A percentile compares a stretch with the other conserved stretches of the same genome.
phyloP scores from a whole-genome alignment of 192 early-diverging fungal species.

The Phycomyces blakesleeanus region DNA sequence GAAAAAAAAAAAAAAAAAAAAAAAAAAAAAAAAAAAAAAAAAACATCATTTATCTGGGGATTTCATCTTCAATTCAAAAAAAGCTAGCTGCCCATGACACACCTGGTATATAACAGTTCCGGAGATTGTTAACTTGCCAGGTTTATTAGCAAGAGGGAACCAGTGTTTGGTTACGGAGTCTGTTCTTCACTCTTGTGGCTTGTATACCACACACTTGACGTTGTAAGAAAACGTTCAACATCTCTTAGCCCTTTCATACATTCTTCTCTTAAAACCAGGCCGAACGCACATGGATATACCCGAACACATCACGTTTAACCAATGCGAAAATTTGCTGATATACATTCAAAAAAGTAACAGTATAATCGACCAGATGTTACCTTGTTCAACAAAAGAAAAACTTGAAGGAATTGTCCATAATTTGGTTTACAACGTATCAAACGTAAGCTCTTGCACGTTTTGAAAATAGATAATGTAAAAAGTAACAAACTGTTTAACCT shows the following conservation, averaged over 20 bases:
- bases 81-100: slow-evolving; percentile 1
- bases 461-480: slow-evolving; percentile 8
- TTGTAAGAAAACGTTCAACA: slow-evolving; percentile 15
- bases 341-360: slow-evolving; percentile 6
- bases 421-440: slow-evolving; percentile 2
- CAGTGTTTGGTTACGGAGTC: too few relatives aligned
- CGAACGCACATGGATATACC: slow-evolving; percentile 10
- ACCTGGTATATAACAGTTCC: too few relatives aligned
- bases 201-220: slow-evolving; percentile 11
- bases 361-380: slow-evolving; percentile 6
- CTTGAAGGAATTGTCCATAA: slow-evolving; percentile 16
- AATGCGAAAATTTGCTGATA: slow-evolving; percentile 2
- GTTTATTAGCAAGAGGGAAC: too few relatives aligned
- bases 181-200: slow-evolving; percentile 9
- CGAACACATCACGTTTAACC: slow-evolving; percentile 12
- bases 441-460: slow-evolving; percentile 8
- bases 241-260: slow-evolving; percentile 5
- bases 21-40: too few relatives aligned
- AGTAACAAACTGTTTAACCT: slow-evolving; percentile 1
- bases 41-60: slow-evolving; percentile 3
- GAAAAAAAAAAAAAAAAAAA: too few relatives aligned
- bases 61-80: slow-evolving; percentile 10
- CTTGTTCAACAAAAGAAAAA: slow-evolving; percentile 8
- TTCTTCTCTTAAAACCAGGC: slow-evolving; percentile 13
- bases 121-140: too few relatives aligned